Percentiles rank a stretch among this genome's conserved stretches.
Evolutionary conservation across 768 basidiomycete genomes (phyloP).

Genomic region (Rhizopogon rudus): DNA sequence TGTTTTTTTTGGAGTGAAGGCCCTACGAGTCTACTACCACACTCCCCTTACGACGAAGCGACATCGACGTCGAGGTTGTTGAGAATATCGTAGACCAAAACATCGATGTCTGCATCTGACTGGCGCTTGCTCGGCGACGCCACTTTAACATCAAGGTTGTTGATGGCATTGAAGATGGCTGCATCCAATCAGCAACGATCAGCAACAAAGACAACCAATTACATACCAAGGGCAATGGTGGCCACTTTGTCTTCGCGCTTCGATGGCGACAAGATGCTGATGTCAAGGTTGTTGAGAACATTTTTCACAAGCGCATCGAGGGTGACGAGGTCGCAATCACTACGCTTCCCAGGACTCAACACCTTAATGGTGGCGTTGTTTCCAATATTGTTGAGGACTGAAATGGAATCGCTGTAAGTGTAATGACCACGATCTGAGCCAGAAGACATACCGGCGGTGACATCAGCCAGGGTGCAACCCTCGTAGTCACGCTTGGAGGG

Average conservation of each 20-base stretch:
- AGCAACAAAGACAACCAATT: fast-evolving
- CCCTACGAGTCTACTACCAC: too few relatives aligned
- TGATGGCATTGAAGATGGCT: neutral
- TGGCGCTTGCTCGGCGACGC: too few relatives aligned
- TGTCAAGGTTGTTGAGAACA: neutral
- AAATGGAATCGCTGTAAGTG: too few relatives aligned
- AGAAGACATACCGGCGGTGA: neutral
- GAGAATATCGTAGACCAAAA: neutral
- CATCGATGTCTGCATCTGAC: neutral
- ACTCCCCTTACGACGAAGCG: too few relatives aligned
- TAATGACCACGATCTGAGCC: too few relatives aligned
- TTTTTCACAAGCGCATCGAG: neutral
- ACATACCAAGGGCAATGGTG: neutral
- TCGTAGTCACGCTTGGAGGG: neutral
- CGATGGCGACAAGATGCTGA: neutral
- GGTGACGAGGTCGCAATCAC: neutral
- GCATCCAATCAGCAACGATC: neutral
- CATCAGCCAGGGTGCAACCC: neutral
- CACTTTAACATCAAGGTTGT: too few relatives aligned
- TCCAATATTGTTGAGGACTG: neutral
- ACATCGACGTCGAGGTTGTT: neutral
- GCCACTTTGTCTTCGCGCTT: neutral
- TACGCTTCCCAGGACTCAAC: neutral
- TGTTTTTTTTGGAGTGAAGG: too few relatives aligned
- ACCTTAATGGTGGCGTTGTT: neutral